A percentile compares a stretch with the other conserved stretches of the same genome.
Evolutionary conservation across 352 stramenopile species (phyloP).

Genomic region (Paralagenidium karlingii): DNA sequence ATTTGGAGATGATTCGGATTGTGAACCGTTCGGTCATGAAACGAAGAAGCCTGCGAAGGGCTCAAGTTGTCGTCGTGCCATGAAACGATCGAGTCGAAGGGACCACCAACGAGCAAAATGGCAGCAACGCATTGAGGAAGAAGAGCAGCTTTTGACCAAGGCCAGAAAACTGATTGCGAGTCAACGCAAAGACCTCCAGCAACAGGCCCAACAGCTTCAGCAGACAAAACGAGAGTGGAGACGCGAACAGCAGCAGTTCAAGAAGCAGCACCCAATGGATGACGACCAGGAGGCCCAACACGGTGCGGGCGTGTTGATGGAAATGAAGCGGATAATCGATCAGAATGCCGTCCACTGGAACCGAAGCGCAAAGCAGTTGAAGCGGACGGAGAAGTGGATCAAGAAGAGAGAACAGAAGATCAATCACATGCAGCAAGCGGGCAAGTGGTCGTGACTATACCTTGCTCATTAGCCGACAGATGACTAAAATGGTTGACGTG

Average conservation of each 20-base stretch:
- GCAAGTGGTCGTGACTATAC: too few relatives aligned
- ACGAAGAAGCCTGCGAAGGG: too few relatives aligned
- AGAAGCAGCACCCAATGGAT: too few relatives aligned
- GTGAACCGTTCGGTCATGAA: too few relatives aligned
- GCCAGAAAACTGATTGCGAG: conserved; percentile 20
- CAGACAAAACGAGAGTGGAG: conserved; percentile 39
- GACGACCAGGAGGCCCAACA: too few relatives aligned
- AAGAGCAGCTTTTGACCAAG: conserved; percentile 31
- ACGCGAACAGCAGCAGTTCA: conserved; percentile 12
- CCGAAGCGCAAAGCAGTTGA: conserved; percentile 25
- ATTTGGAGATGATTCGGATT: too few relatives aligned
- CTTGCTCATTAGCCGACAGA: too few relatives aligned
- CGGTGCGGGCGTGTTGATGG: too few relatives aligned
- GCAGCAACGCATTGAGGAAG: conserved; percentile 27
- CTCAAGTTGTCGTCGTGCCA: too few relatives aligned
- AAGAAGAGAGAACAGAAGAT: conserved; percentile 31
- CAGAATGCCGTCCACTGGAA: conserved; percentile 28
- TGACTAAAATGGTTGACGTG: too few relatives aligned
- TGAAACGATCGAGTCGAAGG: too few relatives aligned
- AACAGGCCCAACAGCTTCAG: conserved; percentile 39
- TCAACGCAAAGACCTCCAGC: conserved; percentile 31
- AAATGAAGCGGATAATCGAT: conserved; percentile 58
- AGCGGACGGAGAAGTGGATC: conserved; percentile 34
- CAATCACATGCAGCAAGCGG: conserved; percentile 14
- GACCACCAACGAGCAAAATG: too few relatives aligned